Evolutionary conservation across 1,139 yeast species (phyloP).

Genomic region (Scheffersomyces parashehatae): DNA sequence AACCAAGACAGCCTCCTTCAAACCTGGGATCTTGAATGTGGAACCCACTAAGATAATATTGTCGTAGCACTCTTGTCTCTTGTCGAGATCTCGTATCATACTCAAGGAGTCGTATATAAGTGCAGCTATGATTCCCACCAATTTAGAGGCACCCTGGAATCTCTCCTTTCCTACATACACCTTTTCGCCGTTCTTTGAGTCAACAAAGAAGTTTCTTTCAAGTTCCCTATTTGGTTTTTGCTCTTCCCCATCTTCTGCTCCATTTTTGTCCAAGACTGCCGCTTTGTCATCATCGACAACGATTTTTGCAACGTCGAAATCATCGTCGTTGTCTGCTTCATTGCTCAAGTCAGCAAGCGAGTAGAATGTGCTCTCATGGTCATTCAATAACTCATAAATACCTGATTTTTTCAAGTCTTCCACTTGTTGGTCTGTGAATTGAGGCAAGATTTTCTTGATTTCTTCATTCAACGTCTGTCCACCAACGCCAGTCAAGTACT

Average conservation of each 20-base stretch:
- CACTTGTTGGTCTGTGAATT: conserved; percentile 57
- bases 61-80: conserved; percentile 85
- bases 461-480: conserved; percentile 61
- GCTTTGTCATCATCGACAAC: conserved; percentile 78
- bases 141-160: conserved; percentile 69
- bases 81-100: conserved; percentile 63
- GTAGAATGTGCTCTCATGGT: conserved; percentile 62
- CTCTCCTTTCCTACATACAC: conserved; percentile 81
- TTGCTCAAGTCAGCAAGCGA: conserved; percentile 49
- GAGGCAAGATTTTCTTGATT: conserved; percentile 56
- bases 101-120: conserved; percentile 55
- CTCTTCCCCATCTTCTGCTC: conserved; percentile 23
- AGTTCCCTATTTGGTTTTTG: conserved; percentile 57
- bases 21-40: conserved; percentile 72
- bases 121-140: conserved; percentile 56
- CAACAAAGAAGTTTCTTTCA: conserved; percentile 67
- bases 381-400: conserved; percentile 70
- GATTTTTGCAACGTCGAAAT: conserved; percentile 85
- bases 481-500: conserved; percentile 53
- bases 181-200: conserved; percentile 48
- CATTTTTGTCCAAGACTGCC: conserved; percentile 42
- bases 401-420: conserved; percentile 74
- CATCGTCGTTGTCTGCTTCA: conserved; percentile 63
- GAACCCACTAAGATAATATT: conserved; percentile 79
- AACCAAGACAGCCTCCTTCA: conserved; percentile 67